Base-by-base conservation (phyloP, 2,329 filamentous ascomycete genomes). In the Simplicillium aogashimaense region DNA sequence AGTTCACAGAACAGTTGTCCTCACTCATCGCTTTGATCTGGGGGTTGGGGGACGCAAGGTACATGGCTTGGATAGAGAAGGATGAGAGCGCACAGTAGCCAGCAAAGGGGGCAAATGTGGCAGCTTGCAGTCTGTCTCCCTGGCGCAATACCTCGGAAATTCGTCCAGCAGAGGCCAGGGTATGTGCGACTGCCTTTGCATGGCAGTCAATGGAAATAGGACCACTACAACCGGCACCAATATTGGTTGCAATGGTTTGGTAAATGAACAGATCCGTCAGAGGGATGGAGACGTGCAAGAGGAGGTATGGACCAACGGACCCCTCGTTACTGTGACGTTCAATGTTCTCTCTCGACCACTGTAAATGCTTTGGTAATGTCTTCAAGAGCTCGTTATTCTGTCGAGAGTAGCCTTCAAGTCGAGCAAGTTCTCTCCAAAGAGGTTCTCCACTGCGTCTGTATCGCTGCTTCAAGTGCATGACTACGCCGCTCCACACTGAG, bases 41-140 rank as follows among this genome's bases (percentile, higher is more conserved):
- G 12, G 80, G 66, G 48, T 94, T 89, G 46, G 86, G 85, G 3
- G 87, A 92, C 55, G 95, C 94, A 3, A 94, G 87, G 5, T 87
- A 87, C 50, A 88, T 83, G 16, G 97, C 85, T 53, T 97, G 92
- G n/a, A 95, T 85, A 0, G 87, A 94, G 39, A 87, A 92, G 2
- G 90, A 89, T 16, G 89, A 78, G 56, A 95, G 97, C 2, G 90
- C 88, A 51, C 86, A 94, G 59, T 97, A 98, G 1, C 92, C 90
- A 2, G 88, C 85, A 58, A 97, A 97, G 0, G 92, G 92, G 1
- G 89, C 90, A 0, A 87, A 82, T 7, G 97, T 76, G 44, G 83
- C 79, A 55, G 90, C 81, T 16, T 59, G 55, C 3, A 50, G 44
- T 10, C 83, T 76, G 52, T 88, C 83, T 3, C 84, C 78, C 48